These are phyloP conservation scores for Biscogniauxia marginata DNA, from an alignment of 2,329 filamentous ascomycete genomes.

Conservation along the genomic window DNA sequence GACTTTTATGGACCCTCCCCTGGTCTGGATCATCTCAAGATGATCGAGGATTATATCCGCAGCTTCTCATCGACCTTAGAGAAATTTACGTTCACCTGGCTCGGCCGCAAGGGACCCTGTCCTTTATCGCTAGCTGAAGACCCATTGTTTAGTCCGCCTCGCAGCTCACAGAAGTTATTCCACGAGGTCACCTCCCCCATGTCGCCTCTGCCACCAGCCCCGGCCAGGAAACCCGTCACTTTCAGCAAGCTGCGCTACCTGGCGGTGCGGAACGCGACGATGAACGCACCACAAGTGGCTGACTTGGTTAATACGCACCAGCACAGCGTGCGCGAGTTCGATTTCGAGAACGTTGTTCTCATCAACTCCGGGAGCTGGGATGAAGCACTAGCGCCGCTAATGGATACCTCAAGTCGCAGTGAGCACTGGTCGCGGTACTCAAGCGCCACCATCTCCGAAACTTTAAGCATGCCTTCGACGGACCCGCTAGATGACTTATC, in stretches of 20 bases:
- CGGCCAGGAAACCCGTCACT: conserved; percentile 54
- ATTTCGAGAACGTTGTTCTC: conserved; percentile 74
- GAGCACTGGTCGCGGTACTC: conserved; percentile 45
- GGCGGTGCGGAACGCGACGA: conserved; percentile 68
- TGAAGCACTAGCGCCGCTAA: conserved; percentile 73
- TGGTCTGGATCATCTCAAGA: conserved; percentile 68
- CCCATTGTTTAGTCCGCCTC: conserved; percentile 61
- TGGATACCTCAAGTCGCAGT: conserved; percentile 43
- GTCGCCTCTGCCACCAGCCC: conserved; percentile 57
- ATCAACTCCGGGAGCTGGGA: conserved; percentile 73
- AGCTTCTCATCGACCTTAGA: conserved; percentile 65
- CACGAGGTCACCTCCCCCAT: conserved; percentile 64
- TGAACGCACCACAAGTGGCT: conserved; percentile 70
- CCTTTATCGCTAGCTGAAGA: conserved; percentile 70
- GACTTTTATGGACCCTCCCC: conserved; percentile 59
- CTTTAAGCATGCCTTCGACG: conserved; percentile 24
- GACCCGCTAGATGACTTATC: conserved; percentile 37
- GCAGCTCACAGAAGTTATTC: conserved; percentile 57
- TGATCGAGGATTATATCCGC: conserved; percentile 78
- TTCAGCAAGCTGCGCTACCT: conserved; percentile 69
- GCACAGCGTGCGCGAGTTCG: conserved; percentile 69
- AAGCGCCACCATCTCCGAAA: conserved; percentile 32
- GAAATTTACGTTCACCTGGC: conserved; percentile 75
- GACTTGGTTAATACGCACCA: conserved; percentile 67
- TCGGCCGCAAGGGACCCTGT: conserved; percentile 69